phyloP scores from a whole-genome alignment of 805 yeast genomes.

The Suhomyces emberorum region DNA sequence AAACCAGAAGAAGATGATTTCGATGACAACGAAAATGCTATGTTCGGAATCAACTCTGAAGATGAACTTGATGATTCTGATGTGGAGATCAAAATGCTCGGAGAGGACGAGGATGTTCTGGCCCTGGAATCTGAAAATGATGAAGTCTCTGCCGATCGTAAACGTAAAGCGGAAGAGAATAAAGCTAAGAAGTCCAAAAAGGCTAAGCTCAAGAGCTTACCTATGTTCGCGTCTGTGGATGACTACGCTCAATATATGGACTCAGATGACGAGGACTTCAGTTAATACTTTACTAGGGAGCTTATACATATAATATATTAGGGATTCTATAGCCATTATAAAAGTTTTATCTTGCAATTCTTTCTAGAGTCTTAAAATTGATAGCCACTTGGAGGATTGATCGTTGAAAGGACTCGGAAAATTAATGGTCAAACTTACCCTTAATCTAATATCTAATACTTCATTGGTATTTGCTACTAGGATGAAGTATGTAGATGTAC shows the following conservation, averaged over 20 bases:
- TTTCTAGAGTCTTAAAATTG: too few species aligned
- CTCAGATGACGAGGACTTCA: conserved; percentile 59
- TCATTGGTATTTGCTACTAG: too few species aligned
- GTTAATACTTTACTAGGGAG: too few species aligned
- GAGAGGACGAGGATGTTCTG: conserved; percentile 27
- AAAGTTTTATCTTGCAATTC: too few species aligned
- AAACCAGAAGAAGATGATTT: conserved; percentile 11
- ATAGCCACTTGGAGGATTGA: too few species aligned
- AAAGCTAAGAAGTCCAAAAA: conserved; percentile 44
- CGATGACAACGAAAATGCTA: conserved; percentile 21
- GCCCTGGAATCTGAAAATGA: conserved; percentile 20
- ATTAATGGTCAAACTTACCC: too few species aligned
- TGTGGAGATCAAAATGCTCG: conserved; percentile 15
- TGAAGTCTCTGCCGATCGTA: conserved; percentile 13
- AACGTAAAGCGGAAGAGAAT: conserved; percentile 24
- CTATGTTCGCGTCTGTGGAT: conserved; percentile 84
- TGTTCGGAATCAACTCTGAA: conserved; percentile 24
- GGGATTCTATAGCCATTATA: too few species aligned
- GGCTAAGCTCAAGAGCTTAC: conserved; percentile 62
- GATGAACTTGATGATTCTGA: conserved; percentile 19
- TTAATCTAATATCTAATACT: too few species aligned
- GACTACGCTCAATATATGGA: conserved; percentile 74
- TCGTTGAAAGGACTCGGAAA: too few species aligned
- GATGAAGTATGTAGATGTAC: too few species aligned
- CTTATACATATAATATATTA: too few species aligned